Evolutionary conservation across 768 basidiomycete genomes (phyloP), one percentile per base, ranked within the genome.

Genomic region (Pulveroboletus sp.): DNA sequence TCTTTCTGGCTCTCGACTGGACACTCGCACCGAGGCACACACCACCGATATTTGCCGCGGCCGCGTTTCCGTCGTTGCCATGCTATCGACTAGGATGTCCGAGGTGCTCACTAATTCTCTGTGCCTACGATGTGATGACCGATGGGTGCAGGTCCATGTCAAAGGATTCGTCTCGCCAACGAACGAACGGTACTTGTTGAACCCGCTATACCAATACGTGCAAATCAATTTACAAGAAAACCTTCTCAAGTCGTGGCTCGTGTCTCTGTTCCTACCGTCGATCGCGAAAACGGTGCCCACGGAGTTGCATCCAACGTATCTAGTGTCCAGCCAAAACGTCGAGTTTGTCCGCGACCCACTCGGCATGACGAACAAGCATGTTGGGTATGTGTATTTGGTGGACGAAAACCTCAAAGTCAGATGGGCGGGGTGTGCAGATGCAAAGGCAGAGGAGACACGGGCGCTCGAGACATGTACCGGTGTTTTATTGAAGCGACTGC

Each of bases 221-320:
- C 87, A 90, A 75, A 84, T 97, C 65, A 98, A 98, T 68, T 75
- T 95, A 23, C 95, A 98, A 71, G 89, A 93, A 66, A 98, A 98
- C 69, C 71, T 88, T 6, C 80, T 98, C 55, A 97, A 97, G 72
- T 88, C 89, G 1, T 79, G 94, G 63, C 81, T 98, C 27, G 87
- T 97, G 43, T 84, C 85, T 43, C 70, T 97, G 46, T 95, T 94
- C 71, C 68, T 85, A n/a, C 79, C 78, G 9, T 80, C 82, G 17
- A 78, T 98, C 19, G 84, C 87, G 44, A 71, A 77, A 20, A 71
- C 74, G 3, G 74, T 93, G 0, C 90, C 93, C 0, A 57, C 70
- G 47, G 71, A 79, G 35, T 68, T 85, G 31, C 89, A 90, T 35
- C 50, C 81, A 6, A 85, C 77, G 9, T 94, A 93, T 65, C 72